phyloP scores from a whole-genome alignment of 192 early-diverging fungal species.

The Backusella circina region DNA sequence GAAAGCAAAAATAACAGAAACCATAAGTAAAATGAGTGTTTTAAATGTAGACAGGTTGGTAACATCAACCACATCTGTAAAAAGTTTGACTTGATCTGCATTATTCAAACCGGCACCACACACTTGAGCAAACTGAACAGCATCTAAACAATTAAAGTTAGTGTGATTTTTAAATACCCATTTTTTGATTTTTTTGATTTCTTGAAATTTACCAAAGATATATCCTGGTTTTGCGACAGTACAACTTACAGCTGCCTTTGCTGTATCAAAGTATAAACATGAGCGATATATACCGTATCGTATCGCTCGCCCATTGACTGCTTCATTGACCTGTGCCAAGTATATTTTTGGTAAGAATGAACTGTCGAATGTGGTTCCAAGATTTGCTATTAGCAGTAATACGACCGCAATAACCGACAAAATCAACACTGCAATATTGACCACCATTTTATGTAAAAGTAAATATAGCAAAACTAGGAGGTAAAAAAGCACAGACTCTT shows the following conservation, averaged over 20 bases:
- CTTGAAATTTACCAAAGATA: not conserved
- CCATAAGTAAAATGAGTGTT: conserved; percentile 3
- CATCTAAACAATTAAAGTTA: conserved; percentile 3
- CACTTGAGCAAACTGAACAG: conserved; percentile 6
- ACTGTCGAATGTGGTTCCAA: conserved; percentile 25
- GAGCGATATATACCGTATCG: conserved; percentile 27
- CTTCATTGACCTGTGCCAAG: not conserved
- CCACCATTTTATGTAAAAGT: not conserved
- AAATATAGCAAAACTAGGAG: not conserved
- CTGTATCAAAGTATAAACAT: conserved; percentile 6
- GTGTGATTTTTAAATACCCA: not conserved
- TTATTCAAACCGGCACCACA: conserved; percentile 9
- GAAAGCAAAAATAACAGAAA: conserved; percentile 10
- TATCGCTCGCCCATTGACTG: conserved; percentile 7
- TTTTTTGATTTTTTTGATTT: not conserved
- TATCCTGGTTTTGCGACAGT: not conserved
- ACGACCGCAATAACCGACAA: conserved; percentile 10
- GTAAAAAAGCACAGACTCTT: not conserved
- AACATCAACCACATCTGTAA: not conserved
- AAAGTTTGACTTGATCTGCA: not conserved
- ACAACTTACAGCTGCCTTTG: not conserved
- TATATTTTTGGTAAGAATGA: conserved; percentile 23
- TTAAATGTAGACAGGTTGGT: not conserved
- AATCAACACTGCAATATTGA: not conserved
- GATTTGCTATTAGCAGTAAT: conserved; percentile 14